Base-by-base conservation (phyloP, 2,329 filamentous ascomycete species). In the Colletotrichum echinochloae region DNA sequence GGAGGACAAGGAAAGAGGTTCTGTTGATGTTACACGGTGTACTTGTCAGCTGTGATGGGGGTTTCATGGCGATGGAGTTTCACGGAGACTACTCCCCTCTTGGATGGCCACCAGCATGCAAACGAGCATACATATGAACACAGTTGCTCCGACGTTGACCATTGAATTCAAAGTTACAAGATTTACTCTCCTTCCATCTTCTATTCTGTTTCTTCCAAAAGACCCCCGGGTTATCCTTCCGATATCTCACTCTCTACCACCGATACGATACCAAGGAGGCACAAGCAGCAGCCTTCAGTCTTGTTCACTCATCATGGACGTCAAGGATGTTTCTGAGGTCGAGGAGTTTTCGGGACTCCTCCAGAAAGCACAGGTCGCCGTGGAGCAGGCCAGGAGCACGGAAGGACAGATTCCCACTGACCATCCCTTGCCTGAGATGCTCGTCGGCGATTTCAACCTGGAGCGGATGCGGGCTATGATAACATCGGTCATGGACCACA, bases 261-360 rank as follows among this genome's bases (percentile, higher is more conserved):
- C 30, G 39, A 49, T 5, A 33, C 30, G 39, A 49, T 5, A 33
- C 20, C 39, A 48, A 54, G 16, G 28, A 54, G 7, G 37, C 23
- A 60, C 7, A 26, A 11, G 9, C 28, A 35, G 14, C 4, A 14
- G 5, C n/a, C 5, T 1, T 9, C 30, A 26, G 18, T n/a, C 6
- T 11, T 48, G 18, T 20, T 12, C 16, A 16, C 23, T 18, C 41
- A n/a, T 3, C 55, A 69, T 60, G 66, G 55, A 69, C 8, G 8
- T 54, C 48, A 66, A 55, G 18, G 66, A 55, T 28, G 55, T 60
- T 8, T 60, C 62, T 11, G 11, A 26, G 12, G 2, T 49, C 48
- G 39, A 33, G 12, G 20, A 55, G 3, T 30, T 56, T 11, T 39
- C 12, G 4, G 11, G 11, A 3, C 28, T 5, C 5, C 16, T 55